Evolutionary conservation across 495 filamentous ascomycete species (phyloP).

Genomic region (Letharia lupina): DNA sequence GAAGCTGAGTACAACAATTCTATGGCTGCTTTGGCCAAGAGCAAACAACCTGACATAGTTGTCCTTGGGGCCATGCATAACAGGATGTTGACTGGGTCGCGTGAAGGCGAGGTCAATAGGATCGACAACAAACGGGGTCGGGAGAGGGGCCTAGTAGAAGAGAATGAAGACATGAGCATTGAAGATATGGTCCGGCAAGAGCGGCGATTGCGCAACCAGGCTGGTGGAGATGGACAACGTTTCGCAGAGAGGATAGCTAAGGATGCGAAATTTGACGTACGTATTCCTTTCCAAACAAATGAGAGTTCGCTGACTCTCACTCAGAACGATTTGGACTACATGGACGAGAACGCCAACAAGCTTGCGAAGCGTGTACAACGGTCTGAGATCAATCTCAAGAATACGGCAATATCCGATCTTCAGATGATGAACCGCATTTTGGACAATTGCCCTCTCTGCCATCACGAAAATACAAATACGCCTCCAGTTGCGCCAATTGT

Average conservation of each 20-base stretch:
- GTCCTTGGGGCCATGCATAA: constrained; percentile 83
- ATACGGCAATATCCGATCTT: constrained; percentile 77
- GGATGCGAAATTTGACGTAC: constrained; percentile 76
- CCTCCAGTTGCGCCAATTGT: constrained; percentile 83
- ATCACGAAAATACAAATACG: constrained; percentile 78
- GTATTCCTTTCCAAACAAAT: constrained; percentile 17
- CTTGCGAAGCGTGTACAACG: constrained; percentile 84
- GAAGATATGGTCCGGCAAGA: constrained; percentile 96
- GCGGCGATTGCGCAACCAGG: constrained; percentile 66
- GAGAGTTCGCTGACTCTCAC: constrained; percentile 27
- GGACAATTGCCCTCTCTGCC: constrained; percentile 82
- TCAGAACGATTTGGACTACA: constrained; percentile 84
- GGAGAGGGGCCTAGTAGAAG: constrained; percentile 70
- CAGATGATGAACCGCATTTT: constrained; percentile 84
- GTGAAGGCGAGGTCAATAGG: constrained; percentile 63
- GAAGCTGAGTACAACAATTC: constrained; percentile 79
- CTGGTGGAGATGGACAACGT: constrained; percentile 70
- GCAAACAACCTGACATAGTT: constrained; percentile 56
- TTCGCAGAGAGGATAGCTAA: constrained; percentile 89
- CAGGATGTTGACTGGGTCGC: constrained; percentile 70
- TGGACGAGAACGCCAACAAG: constrained; percentile 92
- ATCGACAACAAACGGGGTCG: constrained; percentile 68
- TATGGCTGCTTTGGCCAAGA: constrained; percentile 49
- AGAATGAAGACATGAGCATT: constrained; percentile 92
- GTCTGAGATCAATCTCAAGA: constrained; percentile 81